These are phyloP conservation scores for Pythium rhizo-oryzae DNA, from an alignment of 352 stramenopile genomes.

Conservation along the genomic window DNA sequence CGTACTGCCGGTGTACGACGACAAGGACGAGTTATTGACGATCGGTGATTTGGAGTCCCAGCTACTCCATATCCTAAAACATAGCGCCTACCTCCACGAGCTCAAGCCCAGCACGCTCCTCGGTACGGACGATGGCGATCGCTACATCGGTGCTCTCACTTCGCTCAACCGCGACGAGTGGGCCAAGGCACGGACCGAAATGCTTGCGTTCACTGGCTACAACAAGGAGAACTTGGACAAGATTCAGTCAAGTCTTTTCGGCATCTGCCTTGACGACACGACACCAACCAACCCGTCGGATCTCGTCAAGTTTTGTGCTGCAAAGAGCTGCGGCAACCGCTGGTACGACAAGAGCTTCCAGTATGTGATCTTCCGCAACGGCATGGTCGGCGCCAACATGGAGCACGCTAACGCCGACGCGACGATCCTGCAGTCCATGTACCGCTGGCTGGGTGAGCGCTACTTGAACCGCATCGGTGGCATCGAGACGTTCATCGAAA, in stretches of 20 bases:
- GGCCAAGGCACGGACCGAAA: slow-evolving; percentile 69
- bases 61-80: slow-evolving; percentile 51
- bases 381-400: slow-evolving; percentile 90
- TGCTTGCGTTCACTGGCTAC: slow-evolving; percentile 51
- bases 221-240: slow-evolving; percentile 72
- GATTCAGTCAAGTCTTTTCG: slow-evolving; percentile 89
- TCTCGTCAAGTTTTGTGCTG: slow-evolving; percentile 59
- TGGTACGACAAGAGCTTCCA: slow-evolving; percentile 98
- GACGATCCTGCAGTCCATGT: slow-evolving; percentile 80
- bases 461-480: slow-evolving; percentile 64
- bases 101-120: slow-evolving; percentile 30
- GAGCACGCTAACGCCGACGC: slow-evolving; percentile 97
- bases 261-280: slow-evolving; percentile 86
- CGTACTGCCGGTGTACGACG: slow-evolving; percentile 50
- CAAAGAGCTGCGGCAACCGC: slow-evolving; percentile 78
- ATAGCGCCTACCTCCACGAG: slow-evolving; percentile 45
- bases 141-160: slow-evolving; percentile 87
- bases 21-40: slow-evolving; percentile 45
- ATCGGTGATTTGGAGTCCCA: slow-evolving; percentile 71
- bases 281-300: slow-evolving; percentile 47
- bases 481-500: slow-evolving; percentile 68
- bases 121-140: slow-evolving; percentile 32
- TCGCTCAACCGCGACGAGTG: slow-evolving; percentile 89
- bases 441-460: slow-evolving; percentile 59
- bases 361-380: slow-evolving; percentile 93